Conservation (phyloP, 1,284 basidiomycete genomes). For the Lentinula novae-zelandiae region DNA sequence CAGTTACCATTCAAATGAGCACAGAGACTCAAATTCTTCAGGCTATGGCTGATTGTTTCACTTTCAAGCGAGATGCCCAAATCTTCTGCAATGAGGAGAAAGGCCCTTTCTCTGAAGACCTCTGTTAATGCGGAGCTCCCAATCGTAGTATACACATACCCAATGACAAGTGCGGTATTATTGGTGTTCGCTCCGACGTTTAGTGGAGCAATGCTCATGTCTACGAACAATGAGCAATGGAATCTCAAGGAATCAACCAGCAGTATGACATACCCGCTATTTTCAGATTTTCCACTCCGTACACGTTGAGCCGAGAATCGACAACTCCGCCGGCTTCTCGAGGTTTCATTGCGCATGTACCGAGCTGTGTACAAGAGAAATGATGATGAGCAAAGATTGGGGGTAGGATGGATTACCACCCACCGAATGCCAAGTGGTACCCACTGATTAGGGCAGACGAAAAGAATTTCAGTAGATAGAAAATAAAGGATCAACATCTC, state of each 20-base stretch:
- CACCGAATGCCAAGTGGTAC: conserved; percentile 55
- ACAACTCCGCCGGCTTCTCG: conserved; percentile 59
- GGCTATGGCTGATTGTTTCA: too few relatives aligned
- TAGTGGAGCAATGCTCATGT: conserved; percentile 28
- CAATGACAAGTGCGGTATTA: conserved; percentile 14
- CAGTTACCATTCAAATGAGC: too few relatives aligned
- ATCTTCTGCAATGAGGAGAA: conserved; percentile 17
- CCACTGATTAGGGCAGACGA: conserved; percentile 27
- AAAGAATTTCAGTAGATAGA: neutral
- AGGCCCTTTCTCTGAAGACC: conserved; percentile 15
- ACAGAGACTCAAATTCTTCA: too few relatives aligned
- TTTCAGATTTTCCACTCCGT: conserved; percentile 58
- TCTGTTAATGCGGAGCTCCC: neutral
- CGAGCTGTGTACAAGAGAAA: conserved; percentile 33
- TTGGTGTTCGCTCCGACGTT: conserved; percentile 23
- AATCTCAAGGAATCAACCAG: neutral
- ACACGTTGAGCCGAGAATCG: conserved; percentile 57
- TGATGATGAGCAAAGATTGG: too few relatives aligned
- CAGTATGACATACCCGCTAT: conserved; percentile 34
- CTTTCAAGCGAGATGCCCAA: conserved; percentile 11
- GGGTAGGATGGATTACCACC: conserved; percentile 15
- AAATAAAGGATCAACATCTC: neutral
- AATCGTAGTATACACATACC: neutral
- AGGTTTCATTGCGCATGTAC: conserved; percentile 68
- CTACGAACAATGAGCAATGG: conserved; percentile 16